These are phyloP conservation scores for Myxozyma melibiosi DNA, from an alignment of 805 yeast genomes.

Conservation along the genomic window DNA sequence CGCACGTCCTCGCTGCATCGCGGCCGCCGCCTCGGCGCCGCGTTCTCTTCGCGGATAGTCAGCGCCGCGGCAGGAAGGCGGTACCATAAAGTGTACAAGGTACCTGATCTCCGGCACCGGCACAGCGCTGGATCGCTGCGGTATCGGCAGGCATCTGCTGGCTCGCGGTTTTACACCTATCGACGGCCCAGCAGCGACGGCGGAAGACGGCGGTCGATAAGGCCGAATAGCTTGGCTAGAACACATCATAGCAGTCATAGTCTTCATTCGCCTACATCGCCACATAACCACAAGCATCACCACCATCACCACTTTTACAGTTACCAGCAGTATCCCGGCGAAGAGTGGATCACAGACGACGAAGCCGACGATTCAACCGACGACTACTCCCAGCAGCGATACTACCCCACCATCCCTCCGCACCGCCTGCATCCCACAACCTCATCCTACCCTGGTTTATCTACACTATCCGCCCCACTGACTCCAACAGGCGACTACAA, in stretches of 20 bases:
- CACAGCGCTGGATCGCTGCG: neutral
- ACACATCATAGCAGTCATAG: too few species aligned
- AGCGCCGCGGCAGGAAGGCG: neutral
- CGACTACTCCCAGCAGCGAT: too few species aligned
- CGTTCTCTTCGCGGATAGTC: neutral
- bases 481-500: neutral
- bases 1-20: conserved; percentile 2
- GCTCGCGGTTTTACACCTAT: neutral
- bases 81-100: neutral
- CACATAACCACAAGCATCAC: too few species aligned
- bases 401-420: neutral
- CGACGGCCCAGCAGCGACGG: neutral
- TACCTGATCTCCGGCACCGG: neutral
- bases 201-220: neutral
- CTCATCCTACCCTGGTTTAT: too few species aligned
- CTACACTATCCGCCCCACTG: neutral
- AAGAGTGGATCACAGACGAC: conserved; percentile 10
- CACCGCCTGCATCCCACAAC: too few species aligned
- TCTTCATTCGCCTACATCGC: too few species aligned
- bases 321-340: neutral
- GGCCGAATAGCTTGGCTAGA: too few species aligned
- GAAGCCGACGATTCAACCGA: conserved; percentile 2
- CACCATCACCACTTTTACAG: too few species aligned
- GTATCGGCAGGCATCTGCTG: neutral
- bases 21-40: neutral